Conservation (phyloP, 768 basidiomycete species). For the Chalciporus piperatus region DNA sequence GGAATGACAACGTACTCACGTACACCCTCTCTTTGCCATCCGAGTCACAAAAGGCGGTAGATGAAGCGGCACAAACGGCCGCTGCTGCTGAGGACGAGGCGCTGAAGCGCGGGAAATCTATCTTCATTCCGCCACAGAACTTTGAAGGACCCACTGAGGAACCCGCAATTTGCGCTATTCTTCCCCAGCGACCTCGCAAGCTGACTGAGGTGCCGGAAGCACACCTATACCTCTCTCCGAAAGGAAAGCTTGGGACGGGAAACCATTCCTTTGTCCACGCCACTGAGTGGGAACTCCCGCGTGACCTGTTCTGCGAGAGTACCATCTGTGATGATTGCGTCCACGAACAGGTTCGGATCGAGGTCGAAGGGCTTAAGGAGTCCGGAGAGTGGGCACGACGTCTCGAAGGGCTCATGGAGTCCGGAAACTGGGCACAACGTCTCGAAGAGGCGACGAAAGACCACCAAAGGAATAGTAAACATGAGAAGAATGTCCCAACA, state of each 20-base stretch:
- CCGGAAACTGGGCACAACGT: too few species aligned
- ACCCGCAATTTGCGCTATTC: constrained; percentile 27
- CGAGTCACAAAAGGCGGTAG: constrained; percentile 4
- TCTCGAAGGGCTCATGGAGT: not conserved
- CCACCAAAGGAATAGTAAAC: not conserved
- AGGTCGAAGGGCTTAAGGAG: constrained; percentile 12
- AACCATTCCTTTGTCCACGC: constrained; percentile 50
- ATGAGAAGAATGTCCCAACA: too few species aligned
- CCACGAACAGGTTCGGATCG: constrained; percentile 26
- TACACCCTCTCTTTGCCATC: constrained; percentile 29
- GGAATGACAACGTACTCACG: constrained; percentile 22
- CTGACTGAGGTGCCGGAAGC: constrained; percentile 34
- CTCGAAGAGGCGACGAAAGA: not conserved
- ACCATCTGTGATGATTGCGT: constrained; percentile 41
- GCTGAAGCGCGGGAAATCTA: not conserved
- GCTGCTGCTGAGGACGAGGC: constrained; percentile 4
- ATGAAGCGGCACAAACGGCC: constrained; percentile 7
- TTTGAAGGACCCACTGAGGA: constrained; percentile 24
- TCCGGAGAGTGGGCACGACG: constrained; percentile 13
- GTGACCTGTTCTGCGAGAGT: constrained; percentile 35
- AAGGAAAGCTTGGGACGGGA: constrained; percentile 38
- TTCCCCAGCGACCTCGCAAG: constrained; percentile 25
- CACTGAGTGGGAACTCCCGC: constrained; percentile 51
- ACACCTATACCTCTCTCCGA: constrained; percentile 47
- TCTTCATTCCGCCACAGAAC: constrained; percentile 20